A percentile compares a stretch with the other conserved stretches of the same genome.
phyloP scores from a whole-genome alignment of 257 asterid species.

The Hygrophila difformis region DNA sequence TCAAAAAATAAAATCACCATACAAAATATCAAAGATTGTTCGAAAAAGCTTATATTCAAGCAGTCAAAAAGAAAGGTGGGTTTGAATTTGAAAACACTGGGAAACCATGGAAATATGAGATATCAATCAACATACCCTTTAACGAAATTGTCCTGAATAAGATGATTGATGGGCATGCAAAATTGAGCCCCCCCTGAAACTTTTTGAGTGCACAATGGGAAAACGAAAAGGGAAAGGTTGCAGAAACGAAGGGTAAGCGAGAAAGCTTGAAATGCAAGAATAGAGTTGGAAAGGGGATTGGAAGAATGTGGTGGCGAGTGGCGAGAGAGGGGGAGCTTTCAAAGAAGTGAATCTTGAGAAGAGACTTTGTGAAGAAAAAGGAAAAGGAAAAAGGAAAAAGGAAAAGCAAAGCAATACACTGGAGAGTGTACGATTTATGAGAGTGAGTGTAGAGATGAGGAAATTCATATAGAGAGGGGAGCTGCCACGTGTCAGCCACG shows the following conservation, averaged over 20 bases:
- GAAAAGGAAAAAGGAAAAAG: too few species aligned
- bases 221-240: slow-evolving; percentile 31
- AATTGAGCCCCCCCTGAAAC: slow-evolving; percentile 46
- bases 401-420: too few species aligned
- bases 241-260: slow-evolving; percentile 8
- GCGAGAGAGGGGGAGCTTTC: too few species aligned
- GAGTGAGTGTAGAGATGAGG: too few species aligned
- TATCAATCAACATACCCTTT: slow-evolving; percentile 60
- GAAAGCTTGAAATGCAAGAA: neutral
- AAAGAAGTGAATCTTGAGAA: too few species aligned
- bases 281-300: too few species aligned
- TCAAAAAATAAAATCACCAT: slow-evolving; percentile 6
- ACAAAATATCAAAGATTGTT: slow-evolving; percentile 11
- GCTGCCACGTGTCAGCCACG: too few species aligned
- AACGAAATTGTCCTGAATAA: slow-evolving; percentile 17
- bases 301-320: too few species aligned
- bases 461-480: too few species aligned
- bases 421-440: too few species aligned
- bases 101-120: too few species aligned
- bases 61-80: slow-evolving; percentile 52
- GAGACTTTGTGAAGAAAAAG: too few species aligned
- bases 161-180: slow-evolving; percentile 46
- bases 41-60: slow-evolving; percentile 19
- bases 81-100: slow-evolving; percentile 17
- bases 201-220: slow-evolving; percentile 61